These are phyloP conservation scores for Nemophila menziesii DNA, from an alignment of 257 asterid genomes.

Conservation along the genomic window DNA sequence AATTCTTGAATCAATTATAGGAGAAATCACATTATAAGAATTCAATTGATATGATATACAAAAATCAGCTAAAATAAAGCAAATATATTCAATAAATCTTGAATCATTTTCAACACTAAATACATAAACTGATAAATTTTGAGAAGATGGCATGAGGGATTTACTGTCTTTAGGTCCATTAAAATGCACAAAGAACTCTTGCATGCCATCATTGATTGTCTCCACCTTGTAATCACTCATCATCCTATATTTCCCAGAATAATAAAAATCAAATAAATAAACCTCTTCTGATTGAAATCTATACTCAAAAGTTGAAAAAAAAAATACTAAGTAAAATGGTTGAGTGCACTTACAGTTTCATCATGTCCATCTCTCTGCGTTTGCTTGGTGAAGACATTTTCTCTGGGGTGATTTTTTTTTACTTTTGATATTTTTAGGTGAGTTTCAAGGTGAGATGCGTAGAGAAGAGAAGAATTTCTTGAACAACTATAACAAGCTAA, in stretches of 20 bases:
- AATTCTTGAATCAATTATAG: neutral
- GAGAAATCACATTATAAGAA: neutral
- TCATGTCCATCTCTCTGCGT: slow-evolving; percentile 96
- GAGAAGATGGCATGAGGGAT: slow-evolving; percentile 17
- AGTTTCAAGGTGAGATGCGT: neutral
- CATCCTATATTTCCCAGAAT: slow-evolving; percentile 40
- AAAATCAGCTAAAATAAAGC: slow-evolving; percentile 15
- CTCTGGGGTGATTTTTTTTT: neutral
- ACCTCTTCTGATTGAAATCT: slow-evolving; percentile 1
- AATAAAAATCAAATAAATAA: neutral
- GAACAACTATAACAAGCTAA: slow-evolving; percentile 9
- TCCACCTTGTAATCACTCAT: slow-evolving; percentile 98
- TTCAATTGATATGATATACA: neutral
- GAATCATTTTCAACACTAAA: slow-evolving; percentile 2
- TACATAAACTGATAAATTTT: slow-evolving; percentile 10
- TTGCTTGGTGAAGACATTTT: slow-evolving; percentile 96
- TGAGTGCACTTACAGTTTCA: slow-evolving; percentile 61
- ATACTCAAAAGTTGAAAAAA: slow-evolving; percentile 2
- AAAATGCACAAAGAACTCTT: slow-evolving; percentile 80
- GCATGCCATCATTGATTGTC: slow-evolving; percentile 86
- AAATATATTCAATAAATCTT: slow-evolving; percentile 4
- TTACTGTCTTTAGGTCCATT: slow-evolving; percentile 89
- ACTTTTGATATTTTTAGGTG: neutral
- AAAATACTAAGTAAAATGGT: neutral
- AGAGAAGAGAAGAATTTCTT: slow-evolving; percentile 10